These are phyloP conservation scores for Pichia sp. DNA, from an alignment of 1,139 yeast species.

Conservation along the genomic window DNA sequence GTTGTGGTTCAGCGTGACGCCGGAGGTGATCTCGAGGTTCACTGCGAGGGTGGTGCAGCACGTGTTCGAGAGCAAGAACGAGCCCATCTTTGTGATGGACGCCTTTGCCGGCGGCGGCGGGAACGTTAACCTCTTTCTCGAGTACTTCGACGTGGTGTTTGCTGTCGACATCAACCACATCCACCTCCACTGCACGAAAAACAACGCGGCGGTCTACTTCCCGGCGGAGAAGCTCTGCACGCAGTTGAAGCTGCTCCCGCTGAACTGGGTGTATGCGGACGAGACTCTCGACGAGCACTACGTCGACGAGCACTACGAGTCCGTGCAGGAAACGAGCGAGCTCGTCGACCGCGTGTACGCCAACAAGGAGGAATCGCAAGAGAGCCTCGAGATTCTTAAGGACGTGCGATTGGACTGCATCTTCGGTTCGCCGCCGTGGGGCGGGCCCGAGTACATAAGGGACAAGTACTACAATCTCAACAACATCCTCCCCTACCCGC, in stretches of 20 bases:
- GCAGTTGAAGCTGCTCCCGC: conserved; percentile 47
- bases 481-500: conserved; percentile 50
- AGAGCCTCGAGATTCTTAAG: conserved; percentile 18
- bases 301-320: conserved; percentile 17
- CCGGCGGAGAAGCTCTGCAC: conserved; percentile 28
- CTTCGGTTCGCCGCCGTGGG: conserved; percentile 96
- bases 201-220: conserved; percentile 65
- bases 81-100: conserved; percentile 42
- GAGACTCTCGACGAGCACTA: neutral
- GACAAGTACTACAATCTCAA: conserved; percentile 48
- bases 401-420: conserved; percentile 54
- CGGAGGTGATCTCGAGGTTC: conserved; percentile 67
- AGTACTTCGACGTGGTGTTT: conserved; percentile 50
- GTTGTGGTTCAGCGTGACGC: conserved; percentile 90
- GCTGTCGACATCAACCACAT: conserved; percentile 64
- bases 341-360: conserved; percentile 23
- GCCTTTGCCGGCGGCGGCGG: conserved; percentile 97
- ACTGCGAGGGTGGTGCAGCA: conserved; percentile 53
- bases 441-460: conserved; percentile 69
- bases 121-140: conserved; percentile 78
- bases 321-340: conserved; percentile 15
- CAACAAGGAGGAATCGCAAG: conserved; percentile 18
- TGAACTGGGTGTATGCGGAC: conserved; percentile 51
- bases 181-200: conserved; percentile 61
- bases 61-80: conserved; percentile 36